These are phyloP conservation scores for Dichotomopilus funicola DNA, from an alignment of 2,329 filamentous ascomycete genomes.

Conservation along the genomic window DNA sequence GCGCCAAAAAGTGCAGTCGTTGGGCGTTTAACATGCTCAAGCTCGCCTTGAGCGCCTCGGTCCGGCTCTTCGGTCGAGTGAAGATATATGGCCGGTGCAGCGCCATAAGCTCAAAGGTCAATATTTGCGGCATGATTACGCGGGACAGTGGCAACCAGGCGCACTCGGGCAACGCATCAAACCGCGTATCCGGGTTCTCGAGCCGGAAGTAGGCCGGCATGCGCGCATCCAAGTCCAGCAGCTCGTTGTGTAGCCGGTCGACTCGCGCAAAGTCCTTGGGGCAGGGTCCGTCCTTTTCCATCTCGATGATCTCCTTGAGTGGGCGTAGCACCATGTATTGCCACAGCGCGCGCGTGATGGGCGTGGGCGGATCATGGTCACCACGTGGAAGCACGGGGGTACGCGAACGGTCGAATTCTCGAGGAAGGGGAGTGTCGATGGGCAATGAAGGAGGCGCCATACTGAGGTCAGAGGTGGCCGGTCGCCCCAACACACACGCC, in stretches of 20 bases:
- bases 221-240: conserved; percentile 41
- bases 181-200: conserved; percentile 50
- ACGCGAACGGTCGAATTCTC: conserved; percentile 35
- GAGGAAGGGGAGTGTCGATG: conserved; percentile 46
- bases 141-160: conserved; percentile 46
- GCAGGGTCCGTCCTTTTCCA: conserved; percentile 51
- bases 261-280: conserved; percentile 49
- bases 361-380: conserved; percentile 49
- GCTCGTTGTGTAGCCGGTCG: conserved; percentile 46
- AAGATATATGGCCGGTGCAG: conserved; percentile 59
- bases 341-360: conserved; percentile 48
- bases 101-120: conserved; percentile 50
- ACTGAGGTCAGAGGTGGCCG: conserved; percentile 48
- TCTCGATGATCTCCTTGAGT: conserved; percentile 46
- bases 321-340: conserved; percentile 41
- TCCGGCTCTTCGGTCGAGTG: conserved; percentile 46
- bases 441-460: conserved; percentile 43
- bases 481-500: conserved; percentile 46
- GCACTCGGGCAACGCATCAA: conserved; percentile 47
- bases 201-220: conserved; percentile 49
- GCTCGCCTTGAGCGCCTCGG: conserved; percentile 49
- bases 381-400: conserved; percentile 43
- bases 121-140: conserved; percentile 41
- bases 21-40: conserved; percentile 51
- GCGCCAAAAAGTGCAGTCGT: conserved; percentile 40